Evolutionary conservation across 2,329 filamentous ascomycete species (phyloP).

Genomic region (Penicillium sp.): DNA sequence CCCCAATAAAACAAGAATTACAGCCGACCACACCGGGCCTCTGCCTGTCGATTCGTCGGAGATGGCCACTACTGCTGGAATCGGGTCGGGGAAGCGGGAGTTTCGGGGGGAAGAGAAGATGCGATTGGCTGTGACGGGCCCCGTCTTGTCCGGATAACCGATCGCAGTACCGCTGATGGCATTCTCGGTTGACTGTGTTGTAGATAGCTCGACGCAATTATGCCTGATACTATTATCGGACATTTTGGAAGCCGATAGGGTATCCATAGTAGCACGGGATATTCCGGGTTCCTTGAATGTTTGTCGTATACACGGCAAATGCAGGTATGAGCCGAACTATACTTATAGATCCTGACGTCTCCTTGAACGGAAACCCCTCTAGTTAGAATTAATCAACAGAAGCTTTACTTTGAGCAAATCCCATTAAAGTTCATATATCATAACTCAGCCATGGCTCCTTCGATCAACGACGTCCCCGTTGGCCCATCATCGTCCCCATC

Average conservation of each 20-base stretch:
- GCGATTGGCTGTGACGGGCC: slow-evolving; percentile 13
- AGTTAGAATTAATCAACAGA: slow-evolving; percentile 2
- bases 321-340: not conserved
- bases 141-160: slow-evolving; percentile 13
- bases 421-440: not conserved
- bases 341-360: slow-evolving; percentile 16
- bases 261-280: slow-evolving; percentile 12
- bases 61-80: slow-evolving; percentile 5
- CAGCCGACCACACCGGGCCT: slow-evolving; percentile 1
- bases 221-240: not conserved
- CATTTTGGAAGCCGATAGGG: slow-evolving; percentile 10
- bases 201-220: not conserved
- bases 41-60: slow-evolving; percentile 6
- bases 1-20: slow-evolving; percentile 2
- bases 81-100: slow-evolving; percentile 18
- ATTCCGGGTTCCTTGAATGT: slow-evolving; percentile 7
- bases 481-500: slow-evolving; percentile 8
- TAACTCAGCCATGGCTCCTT: slow-evolving; percentile 20
- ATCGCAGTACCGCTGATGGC: slow-evolving; percentile 11
- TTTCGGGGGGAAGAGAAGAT: slow-evolving; percentile 12
- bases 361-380: not conserved
- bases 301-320: not conserved
- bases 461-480: slow-evolving; percentile 23
- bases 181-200: slow-evolving; percentile 1
- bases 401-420: not conserved